Percentiles rank a stretch among this genome's conserved stretches.
phyloP scores from a whole-genome alignment of 1,139 yeast species.

The Debaryomyces fabryi region DNA sequence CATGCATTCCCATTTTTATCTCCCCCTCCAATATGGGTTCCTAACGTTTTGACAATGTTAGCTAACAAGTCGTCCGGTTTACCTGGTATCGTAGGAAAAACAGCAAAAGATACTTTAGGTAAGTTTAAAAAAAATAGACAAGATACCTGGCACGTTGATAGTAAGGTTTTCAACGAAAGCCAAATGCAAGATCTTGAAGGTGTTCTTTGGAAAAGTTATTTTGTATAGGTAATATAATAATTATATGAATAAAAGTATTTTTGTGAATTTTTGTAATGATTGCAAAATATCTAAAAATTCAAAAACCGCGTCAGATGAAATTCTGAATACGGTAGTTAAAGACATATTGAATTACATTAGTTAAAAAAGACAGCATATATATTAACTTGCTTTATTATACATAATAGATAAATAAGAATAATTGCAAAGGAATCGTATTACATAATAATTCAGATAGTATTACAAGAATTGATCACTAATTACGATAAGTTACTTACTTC shows the following conservation, averaged over 20 bases:
- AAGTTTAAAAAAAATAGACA: slow-evolving; percentile 90
- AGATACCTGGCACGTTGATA: slow-evolving; percentile 96
- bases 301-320: neutral
- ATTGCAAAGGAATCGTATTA: neutral
- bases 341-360: too few relatives aligned
- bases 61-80: slow-evolving; percentile 71
- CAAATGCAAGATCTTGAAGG: slow-evolving; percentile 94
- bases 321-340: too few relatives aligned
- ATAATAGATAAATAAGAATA: neutral
- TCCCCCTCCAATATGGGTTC: slow-evolving; percentile 94
- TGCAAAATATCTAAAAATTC: neutral
- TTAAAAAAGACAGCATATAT: neutral
- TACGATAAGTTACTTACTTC: slow-evolving; percentile 51
- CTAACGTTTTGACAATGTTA: slow-evolving; percentile 66
- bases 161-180: slow-evolving; percentile 70
- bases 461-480: neutral
- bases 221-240: slow-evolving; percentile 48
- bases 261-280: neutral
- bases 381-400: neutral
- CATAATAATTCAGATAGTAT: neutral
- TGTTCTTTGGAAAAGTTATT: slow-evolving; percentile 90
- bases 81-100: slow-evolving; percentile 78
- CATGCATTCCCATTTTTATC: slow-evolving; percentile 90
- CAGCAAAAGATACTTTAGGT: slow-evolving; percentile 82
- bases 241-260: neutral